Conservation (phyloP, 129 eudicot genomes). For the Chrysanthemum seticuspe region DNA sequence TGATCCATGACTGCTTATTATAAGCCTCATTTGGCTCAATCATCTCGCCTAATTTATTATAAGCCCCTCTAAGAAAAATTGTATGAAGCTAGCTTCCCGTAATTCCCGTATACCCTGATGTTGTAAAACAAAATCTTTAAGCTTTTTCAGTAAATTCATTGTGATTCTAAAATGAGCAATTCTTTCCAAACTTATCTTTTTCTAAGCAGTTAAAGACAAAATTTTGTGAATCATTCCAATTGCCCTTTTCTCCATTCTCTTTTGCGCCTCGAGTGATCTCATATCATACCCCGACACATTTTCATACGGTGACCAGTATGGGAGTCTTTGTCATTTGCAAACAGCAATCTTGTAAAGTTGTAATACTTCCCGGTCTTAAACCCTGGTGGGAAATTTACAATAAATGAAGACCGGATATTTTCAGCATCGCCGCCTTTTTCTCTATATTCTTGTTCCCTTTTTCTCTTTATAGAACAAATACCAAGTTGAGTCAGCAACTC, state of each 20-base stretch:
- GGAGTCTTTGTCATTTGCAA: conserved; percentile 93
- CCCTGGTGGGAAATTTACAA: conserved; percentile 88
- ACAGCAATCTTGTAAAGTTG: conserved; percentile 77
- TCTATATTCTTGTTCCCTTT: conserved; percentile 75
- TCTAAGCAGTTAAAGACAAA: conserved; percentile 72
- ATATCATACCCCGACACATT: conserved; percentile 68
- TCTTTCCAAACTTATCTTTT: conserved; percentile 84
- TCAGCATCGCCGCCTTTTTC: conserved; percentile 75
- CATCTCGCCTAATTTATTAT: conserved; percentile 72
- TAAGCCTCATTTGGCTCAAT: conserved; percentile 78
- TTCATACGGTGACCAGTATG: conserved; percentile 97
- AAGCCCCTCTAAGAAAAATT: conserved; percentile 81
- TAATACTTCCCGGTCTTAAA: conserved; percentile 75
- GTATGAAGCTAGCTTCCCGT: conserved; percentile 89
- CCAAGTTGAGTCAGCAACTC: conserved; percentile 22
- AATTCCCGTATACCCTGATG: conserved; percentile 95
- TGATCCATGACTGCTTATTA: conserved; percentile 19
- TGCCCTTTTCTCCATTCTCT: conserved; percentile 83
- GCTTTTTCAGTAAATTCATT: conserved; percentile 78
- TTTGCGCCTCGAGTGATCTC: conserved; percentile 87
- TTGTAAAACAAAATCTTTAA: conserved; percentile 75
- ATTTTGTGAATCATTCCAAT: conserved; percentile 84
- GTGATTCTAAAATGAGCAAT: conserved; percentile 83
- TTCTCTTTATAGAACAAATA: conserved; percentile 60
- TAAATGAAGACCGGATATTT: conserved; percentile 60